Conservation (phyloP, 805 yeast species). For the Kodamaea sagamina region DNA sequence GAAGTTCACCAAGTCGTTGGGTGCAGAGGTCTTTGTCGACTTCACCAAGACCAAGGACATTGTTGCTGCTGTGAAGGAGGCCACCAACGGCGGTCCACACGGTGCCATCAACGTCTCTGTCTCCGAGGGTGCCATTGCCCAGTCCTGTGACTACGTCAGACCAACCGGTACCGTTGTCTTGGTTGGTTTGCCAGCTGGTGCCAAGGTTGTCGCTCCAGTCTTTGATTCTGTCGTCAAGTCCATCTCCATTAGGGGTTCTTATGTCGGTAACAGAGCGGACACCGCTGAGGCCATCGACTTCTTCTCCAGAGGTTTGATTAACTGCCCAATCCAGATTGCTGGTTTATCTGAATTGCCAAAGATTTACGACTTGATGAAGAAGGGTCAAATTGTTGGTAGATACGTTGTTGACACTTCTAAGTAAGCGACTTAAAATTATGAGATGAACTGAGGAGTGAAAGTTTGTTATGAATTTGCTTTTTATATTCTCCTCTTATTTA, state of each 20-base stretch:
- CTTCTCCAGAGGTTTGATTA: slow-evolving; percentile 45
- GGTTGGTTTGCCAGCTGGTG: slow-evolving; percentile 49
- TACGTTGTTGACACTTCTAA: slow-evolving; percentile 41
- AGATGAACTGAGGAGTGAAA: neutral
- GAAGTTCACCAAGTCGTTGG: slow-evolving; percentile 29
- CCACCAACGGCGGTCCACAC: slow-evolving; percentile 75
- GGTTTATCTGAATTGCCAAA: slow-evolving; percentile 43
- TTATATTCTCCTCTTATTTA: neutral
- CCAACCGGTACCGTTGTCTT: slow-evolving; percentile 45
- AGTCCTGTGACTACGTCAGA: slow-evolving; percentile 43
- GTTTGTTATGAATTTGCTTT: neutral
- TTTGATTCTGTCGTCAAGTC: slow-evolving; percentile 45
- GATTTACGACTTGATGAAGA: slow-evolving; percentile 42
- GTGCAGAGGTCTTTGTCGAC: slow-evolving; percentile 31
- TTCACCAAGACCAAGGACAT: slow-evolving; percentile 50
- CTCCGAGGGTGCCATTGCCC: slow-evolving; percentile 64
- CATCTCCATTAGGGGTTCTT: slow-evolving; percentile 42
- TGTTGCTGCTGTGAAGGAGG: slow-evolving; percentile 53
- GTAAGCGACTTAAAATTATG: slow-evolving; percentile 5
- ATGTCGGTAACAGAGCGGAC: slow-evolving; percentile 50
- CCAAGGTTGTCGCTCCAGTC: slow-evolving; percentile 41
- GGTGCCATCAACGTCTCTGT: slow-evolving; percentile 77
- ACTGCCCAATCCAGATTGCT: slow-evolving; percentile 43
- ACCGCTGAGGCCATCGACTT: slow-evolving; percentile 48
- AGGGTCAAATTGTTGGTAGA: slow-evolving; percentile 46